Conservation (phyloP, 352 stramenopile species). For the Phytophthora foliorum region DNA sequence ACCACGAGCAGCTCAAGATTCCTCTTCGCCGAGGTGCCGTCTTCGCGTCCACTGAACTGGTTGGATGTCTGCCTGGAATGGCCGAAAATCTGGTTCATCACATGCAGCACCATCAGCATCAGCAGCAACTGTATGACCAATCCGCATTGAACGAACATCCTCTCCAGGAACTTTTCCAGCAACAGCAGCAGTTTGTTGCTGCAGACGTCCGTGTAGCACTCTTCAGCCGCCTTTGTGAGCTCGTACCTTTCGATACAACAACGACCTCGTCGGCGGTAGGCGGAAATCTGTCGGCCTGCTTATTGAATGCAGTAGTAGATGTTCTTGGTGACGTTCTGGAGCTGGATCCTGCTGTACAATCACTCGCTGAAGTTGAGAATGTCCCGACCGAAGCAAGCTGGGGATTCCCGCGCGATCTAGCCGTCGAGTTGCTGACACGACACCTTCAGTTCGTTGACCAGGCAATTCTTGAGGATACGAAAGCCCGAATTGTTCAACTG, state of each 20-base stretch:
- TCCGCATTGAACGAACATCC: slow-evolving; percentile 8
- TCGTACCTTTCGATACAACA: slow-evolving; percentile 53
- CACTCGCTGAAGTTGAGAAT: slow-evolving; percentile 47
- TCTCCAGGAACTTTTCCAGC: slow-evolving; percentile 15
- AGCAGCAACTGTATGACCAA: slow-evolving; percentile 1
- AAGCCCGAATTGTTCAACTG: slow-evolving; percentile 12
- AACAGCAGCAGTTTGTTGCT: slow-evolving; percentile 31
- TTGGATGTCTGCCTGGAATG: slow-evolving; percentile 20
- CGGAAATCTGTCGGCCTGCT: slow-evolving; percentile 54
- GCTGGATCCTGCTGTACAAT: slow-evolving; percentile 46
- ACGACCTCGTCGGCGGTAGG: slow-evolving; percentile 4
- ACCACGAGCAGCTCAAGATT: slow-evolving; percentile 52
- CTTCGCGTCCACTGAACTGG: slow-evolving; percentile 19
- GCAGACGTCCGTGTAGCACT: slow-evolving; percentile 60
- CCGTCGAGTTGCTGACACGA: slow-evolving; percentile 41
- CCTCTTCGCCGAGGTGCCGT: slow-evolving; percentile 17
- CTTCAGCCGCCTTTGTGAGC: slow-evolving; percentile 67
- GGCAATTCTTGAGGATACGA: slow-evolving; percentile 15
- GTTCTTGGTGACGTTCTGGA: slow-evolving; percentile 74
- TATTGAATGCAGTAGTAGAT: slow-evolving; percentile 62
- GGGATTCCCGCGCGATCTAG: slow-evolving; percentile 44
- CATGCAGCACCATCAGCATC: slow-evolving; percentile 20
- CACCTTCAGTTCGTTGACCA: slow-evolving; percentile 53
- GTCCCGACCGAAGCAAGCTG: slow-evolving; percentile 38
- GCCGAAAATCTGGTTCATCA: slow-evolving; percentile 31